phyloP scores from a whole-genome alignment of 2,329 filamentous ascomycete genomes.

The Pestalotiopsis sp. region DNA sequence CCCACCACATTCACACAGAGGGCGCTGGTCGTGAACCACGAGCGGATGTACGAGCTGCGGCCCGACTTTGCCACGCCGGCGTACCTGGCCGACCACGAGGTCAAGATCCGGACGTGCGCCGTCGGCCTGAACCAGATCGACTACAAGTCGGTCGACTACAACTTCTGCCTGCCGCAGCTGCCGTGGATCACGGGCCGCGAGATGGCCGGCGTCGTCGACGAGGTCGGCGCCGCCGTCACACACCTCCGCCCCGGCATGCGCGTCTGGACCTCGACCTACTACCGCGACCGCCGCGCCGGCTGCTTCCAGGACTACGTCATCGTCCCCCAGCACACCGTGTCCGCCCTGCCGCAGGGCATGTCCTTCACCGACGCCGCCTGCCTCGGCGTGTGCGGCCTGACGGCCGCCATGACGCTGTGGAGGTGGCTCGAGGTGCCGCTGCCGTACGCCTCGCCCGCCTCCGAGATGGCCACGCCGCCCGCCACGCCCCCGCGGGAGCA shows the following conservation, averaged over 20 bases:
- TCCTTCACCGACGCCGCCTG: conserved; percentile 6
- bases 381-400: conserved; percentile 6
- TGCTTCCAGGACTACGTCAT: conserved; percentile 10
- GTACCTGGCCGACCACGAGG: conserved; percentile 3
- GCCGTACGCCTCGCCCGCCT: not conserved
- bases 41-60: conserved; percentile 5
- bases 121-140: conserved; percentile 11
- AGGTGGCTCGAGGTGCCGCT: conserved; percentile 8
- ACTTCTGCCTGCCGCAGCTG: conserved; percentile 8
- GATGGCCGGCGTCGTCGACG: conserved; percentile 76
- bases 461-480: not conserved
- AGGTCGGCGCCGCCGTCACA: conserved; percentile 64
- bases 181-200: conserved; percentile 73
- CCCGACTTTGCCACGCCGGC: conserved; percentile 3
- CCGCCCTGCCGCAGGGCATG: not conserved
- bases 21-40: conserved; percentile 8
- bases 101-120: conserved; percentile 9
- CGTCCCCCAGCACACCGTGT: conserved; percentile 9
- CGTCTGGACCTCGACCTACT: conserved; percentile 11
- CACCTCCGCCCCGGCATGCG: conserved; percentile 62
- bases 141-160: conserved; percentile 13
- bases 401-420: conserved; percentile 10
- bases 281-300: conserved; percentile 9
- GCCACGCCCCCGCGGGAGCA: not conserved
- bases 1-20: conserved; percentile 6